Percentiles rank a stretch among this genome's conserved stretches.
Conservation (phyloP, 2,329 filamentous ascomycete genomes). For the Acephala macrosclerotiorum region DNA sequence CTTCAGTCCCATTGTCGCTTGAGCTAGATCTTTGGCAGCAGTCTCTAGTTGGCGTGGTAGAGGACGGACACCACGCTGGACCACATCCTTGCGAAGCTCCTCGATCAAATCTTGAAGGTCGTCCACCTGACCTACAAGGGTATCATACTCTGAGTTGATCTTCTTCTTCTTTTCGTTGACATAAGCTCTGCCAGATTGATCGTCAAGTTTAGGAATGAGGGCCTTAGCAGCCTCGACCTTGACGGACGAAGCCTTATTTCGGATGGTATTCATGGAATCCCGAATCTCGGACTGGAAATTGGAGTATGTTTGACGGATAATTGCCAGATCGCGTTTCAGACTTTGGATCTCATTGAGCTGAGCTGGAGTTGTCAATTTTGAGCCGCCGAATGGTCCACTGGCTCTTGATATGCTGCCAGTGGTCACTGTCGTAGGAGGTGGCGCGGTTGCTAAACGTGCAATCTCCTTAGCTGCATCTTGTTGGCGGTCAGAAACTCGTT, state of each 20-base stretch:
- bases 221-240: conserved; percentile 78
- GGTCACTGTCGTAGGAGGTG: conserved; percentile 35
- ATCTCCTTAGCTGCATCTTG: conserved; percentile 90
- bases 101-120: conserved; percentile 97
- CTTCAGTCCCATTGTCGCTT: conserved; percentile 85
- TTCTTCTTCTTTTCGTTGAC: conserved; percentile 88
- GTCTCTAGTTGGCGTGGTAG: conserved; percentile 87
- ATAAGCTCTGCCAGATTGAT: conserved; percentile 83
- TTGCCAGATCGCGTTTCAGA: conserved; percentile 86
- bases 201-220: conserved; percentile 73
- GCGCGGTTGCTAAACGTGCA: conserved; percentile 54
- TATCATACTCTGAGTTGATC: conserved; percentile 86
- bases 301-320: conserved; percentile 91
- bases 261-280: conserved; percentile 83
- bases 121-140: conserved; percentile 89
- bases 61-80: conserved; percentile 88
- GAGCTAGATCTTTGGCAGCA: conserved; percentile 86
- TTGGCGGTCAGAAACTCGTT: conserved; percentile 89
- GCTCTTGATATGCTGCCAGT: conserved; percentile 39
- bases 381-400: conserved; percentile 40
- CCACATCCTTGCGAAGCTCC: conserved; percentile 96
- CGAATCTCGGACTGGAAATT: conserved; percentile 90
- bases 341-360: conserved; percentile 82
- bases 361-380: conserved; percentile 50
- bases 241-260: conserved; percentile 81